A percentile compares a stretch with the other conserved stretches of the same genome.
Evolutionary conservation across 1,284 basidiomycete species (phyloP).

Genomic region (Afroboletus lepidellus): DNA sequence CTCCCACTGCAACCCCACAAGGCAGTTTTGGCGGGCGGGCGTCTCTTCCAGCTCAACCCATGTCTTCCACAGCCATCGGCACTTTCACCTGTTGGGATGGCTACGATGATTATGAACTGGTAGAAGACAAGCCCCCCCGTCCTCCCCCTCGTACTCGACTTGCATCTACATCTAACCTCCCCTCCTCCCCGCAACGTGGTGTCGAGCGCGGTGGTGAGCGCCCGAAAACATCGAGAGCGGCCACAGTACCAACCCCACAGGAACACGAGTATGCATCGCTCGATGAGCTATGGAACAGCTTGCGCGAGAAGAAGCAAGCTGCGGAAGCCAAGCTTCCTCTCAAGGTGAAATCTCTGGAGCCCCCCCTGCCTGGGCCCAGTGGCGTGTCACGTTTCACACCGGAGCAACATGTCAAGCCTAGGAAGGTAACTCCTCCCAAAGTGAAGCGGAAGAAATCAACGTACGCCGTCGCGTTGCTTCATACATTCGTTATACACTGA

Average conservation of each 20-base stretch:
- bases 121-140: slow-evolving; percentile 18
- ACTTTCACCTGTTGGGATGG: slow-evolving; percentile 41
- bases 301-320: slow-evolving; percentile 59
- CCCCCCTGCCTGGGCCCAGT: slow-evolving; percentile 31
- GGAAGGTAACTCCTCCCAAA: slow-evolving; percentile 34
- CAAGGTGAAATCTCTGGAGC: slow-evolving; percentile 65
- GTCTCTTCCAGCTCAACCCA: slow-evolving; percentile 14
- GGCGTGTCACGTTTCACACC: slow-evolving; percentile 22
- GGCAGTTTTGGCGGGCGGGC: slow-evolving; percentile 16
- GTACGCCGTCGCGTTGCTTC: slow-evolving; percentile 37
- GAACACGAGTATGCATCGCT: slow-evolving; percentile 46
- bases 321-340: slow-evolving; percentile 61
- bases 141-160: slow-evolving; percentile 25
- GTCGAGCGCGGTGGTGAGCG: slow-evolving; percentile 27
- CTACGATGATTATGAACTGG: slow-evolving; percentile 34
- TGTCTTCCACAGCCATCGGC: slow-evolving; percentile 34
- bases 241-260: slow-evolving; percentile 40
- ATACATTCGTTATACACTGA: slow-evolving; percentile 14
- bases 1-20: slow-evolving; percentile 22
- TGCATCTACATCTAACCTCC: slow-evolving; percentile 18
- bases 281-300: slow-evolving; percentile 59
- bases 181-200: slow-evolving; percentile 13
- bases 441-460: slow-evolving; percentile 57
- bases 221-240: slow-evolving; percentile 34
- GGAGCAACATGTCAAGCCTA: slow-evolving; percentile 26